Percentiles rank a stretch among this genome's conserved stretches.
phyloP scores from a whole-genome alignment of 495 filamentous ascomycete species.

The Immersiella caudata region DNA sequence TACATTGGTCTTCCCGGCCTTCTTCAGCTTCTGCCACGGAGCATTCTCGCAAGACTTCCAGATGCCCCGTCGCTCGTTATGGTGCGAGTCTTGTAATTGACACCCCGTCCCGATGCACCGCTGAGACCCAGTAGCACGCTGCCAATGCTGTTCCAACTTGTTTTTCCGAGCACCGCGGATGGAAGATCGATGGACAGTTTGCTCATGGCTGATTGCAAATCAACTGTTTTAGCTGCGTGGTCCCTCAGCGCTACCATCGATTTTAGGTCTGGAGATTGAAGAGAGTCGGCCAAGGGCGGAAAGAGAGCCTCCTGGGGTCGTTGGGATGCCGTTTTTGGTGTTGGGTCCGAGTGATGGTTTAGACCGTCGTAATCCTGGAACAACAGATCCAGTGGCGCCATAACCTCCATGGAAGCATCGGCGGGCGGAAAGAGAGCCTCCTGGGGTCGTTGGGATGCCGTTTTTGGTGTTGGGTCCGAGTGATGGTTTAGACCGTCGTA shows the following conservation, averaged over 20 bases:
- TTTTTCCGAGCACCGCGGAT: conserved; percentile 6
- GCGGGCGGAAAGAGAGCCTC: not conserved
- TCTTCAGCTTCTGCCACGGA: not conserved
- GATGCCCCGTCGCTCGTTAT: not conserved
- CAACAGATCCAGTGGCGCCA: not conserved
- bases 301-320: no score
- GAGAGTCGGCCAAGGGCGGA: conserved; percentile 4
- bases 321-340: no score
- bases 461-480: not conserved
- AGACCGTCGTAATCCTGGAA: not conserved
- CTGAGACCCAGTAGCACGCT: not conserved
- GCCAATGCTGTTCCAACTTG: conserved; percentile 12
- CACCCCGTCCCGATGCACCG: not conserved
- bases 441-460: no score
- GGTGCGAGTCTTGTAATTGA: not conserved
- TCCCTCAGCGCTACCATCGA: conserved; percentile 3
- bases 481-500: no score
- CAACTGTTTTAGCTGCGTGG: not conserved
- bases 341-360: not conserved
- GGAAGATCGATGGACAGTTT: conserved; percentile 11
- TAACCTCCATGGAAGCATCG: not conserved
- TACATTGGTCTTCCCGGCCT: no score
- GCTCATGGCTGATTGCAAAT: not conserved
- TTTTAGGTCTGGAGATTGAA: conserved; percentile 8
- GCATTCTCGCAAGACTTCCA: conserved; percentile 2